These are phyloP conservation scores for Camellia oleifera DNA, from an alignment of 179 eudicot species.

Conservation along the genomic window DNA sequence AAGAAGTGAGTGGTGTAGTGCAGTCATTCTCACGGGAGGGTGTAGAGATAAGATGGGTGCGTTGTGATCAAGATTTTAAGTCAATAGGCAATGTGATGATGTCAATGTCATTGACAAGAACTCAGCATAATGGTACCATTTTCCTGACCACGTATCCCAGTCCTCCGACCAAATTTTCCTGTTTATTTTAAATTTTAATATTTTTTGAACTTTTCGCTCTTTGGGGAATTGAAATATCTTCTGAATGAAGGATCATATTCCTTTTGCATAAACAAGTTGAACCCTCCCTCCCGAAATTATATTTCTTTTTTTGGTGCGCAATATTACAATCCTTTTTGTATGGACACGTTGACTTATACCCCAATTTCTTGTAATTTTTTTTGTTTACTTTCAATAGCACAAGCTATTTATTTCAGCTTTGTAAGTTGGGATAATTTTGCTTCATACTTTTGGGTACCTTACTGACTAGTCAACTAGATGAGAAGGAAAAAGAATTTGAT, in stretches of 20 bases:
- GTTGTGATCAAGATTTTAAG: background rate
- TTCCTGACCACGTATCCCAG: background rate
- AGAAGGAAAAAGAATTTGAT: slow-evolving; percentile 72
- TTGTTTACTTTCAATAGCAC: background rate
- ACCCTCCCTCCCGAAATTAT: too few relatives aligned
- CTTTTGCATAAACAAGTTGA: background rate
- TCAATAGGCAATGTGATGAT: background rate
- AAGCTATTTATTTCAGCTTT: slow-evolving; percentile 4
- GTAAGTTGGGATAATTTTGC: background rate
- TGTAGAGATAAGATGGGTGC: background rate
- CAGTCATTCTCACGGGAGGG: background rate
- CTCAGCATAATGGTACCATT: background rate
- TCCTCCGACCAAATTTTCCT: background rate
- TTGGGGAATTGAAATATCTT: background rate
- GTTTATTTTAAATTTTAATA: background rate
- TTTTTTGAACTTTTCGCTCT: background rate
- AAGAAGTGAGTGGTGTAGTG: background rate
- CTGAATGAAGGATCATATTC: background rate
- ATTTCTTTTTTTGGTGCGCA: background rate
- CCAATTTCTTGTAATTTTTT: too few relatives aligned
- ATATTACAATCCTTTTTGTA: background rate
- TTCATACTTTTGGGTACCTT: slow-evolving; percentile 49
- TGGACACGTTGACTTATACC: background rate
- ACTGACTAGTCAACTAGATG: slow-evolving; percentile 46
- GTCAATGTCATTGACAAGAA: background rate